These are phyloP conservation scores for Lasiodiplodia sp. DNA, from an alignment of 2,329 filamentous ascomycete species.

Conservation along the genomic window DNA sequence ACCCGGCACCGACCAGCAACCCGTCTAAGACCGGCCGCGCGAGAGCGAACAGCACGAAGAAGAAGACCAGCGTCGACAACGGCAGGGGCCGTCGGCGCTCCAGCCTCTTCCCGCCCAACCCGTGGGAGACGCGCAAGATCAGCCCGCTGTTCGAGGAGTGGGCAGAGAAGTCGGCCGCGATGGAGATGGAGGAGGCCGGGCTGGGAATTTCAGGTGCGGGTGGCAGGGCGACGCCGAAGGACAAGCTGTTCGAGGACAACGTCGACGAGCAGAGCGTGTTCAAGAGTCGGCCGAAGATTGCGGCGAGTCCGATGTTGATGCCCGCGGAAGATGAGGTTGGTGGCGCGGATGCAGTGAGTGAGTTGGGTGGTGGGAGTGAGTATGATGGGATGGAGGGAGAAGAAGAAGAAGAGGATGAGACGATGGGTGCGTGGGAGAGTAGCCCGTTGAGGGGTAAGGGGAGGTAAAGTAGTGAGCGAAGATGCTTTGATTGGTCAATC, in stretches of 20 bases:
- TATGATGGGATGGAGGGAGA: slow-evolving; percentile 25
- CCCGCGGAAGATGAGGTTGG: slow-evolving; percentile 32
- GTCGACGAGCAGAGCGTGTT: slow-evolving; percentile 73
- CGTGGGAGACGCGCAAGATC: slow-evolving; percentile 58
- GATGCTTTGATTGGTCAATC: neutral
- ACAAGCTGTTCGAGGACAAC: slow-evolving; percentile 33
- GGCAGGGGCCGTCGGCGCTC: slow-evolving; percentile 22
- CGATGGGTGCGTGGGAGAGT: slow-evolving; percentile 35
- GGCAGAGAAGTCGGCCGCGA: neutral
- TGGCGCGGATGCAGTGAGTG: slow-evolving; percentile 20
- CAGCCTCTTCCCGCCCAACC: slow-evolving; percentile 59
- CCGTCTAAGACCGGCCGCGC: slow-evolving; percentile 6
- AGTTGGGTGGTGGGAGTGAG: slow-evolving; percentile 25
- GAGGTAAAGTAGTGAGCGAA: neutral
- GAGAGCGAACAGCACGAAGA: neutral
- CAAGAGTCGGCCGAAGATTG: slow-evolving; percentile 81
- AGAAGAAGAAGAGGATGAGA: slow-evolving; percentile 32
- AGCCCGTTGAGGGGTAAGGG: slow-evolving; percentile 40
- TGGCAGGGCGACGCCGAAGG: slow-evolving; percentile 24
- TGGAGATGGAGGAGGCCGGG: slow-evolving; percentile 8
- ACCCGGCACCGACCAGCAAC: slow-evolving; percentile 31
- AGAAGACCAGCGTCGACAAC: slow-evolving; percentile 39
- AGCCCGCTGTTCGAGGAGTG: slow-evolving; percentile 36
- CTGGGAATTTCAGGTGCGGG: neutral
- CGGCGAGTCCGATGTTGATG: slow-evolving; percentile 69